Conservation (phyloP, 768 basidiomycete species). For the Pholiota microspora region DNA sequence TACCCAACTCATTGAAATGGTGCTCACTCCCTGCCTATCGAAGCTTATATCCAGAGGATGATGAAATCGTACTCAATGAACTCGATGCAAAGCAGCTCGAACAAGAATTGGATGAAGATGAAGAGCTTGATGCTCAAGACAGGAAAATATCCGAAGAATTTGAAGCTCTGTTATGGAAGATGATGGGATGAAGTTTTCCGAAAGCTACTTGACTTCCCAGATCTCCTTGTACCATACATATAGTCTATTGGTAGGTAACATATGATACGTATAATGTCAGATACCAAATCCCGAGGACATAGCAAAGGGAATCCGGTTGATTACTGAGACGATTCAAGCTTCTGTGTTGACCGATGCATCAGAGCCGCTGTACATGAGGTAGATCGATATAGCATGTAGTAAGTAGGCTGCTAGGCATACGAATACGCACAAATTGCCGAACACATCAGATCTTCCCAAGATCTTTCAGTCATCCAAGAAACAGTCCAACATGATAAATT, state of each 20-base stretch:
- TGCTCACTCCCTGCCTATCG: slow-evolving; percentile 12
- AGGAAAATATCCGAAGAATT: slow-evolving; percentile 24
- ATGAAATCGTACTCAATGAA: slow-evolving; percentile 16
- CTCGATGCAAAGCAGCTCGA: slow-evolving; percentile 35
- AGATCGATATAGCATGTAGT: neutral
- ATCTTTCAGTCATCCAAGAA: too few relatives aligned
- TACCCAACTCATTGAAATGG: slow-evolving; percentile 15
- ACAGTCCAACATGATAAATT: too few relatives aligned
- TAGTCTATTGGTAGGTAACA: neutral
- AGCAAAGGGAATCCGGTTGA: neutral
- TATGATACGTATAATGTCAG: neutral
- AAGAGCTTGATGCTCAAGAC: slow-evolving; percentile 18
- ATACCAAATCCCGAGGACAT: too few relatives aligned
- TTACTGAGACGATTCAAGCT: too few relatives aligned
- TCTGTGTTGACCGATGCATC: too few relatives aligned
- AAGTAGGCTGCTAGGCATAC: neutral
- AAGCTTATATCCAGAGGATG: slow-evolving; percentile 2
- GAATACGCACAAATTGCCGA: too few relatives aligned
- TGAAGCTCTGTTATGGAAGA: slow-evolving; percentile 43
- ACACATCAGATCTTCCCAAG: too few relatives aligned
- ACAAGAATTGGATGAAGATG: slow-evolving; percentile 18
- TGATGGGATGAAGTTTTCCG: too few relatives aligned
- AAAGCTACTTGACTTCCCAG: too few relatives aligned
- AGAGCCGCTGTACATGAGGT: too few relatives aligned
- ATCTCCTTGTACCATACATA: too few relatives aligned